Evolutionary conservation across 495 filamentous ascomycete genomes (phyloP).

Genomic region (Aspergillus heteromorphus): DNA sequence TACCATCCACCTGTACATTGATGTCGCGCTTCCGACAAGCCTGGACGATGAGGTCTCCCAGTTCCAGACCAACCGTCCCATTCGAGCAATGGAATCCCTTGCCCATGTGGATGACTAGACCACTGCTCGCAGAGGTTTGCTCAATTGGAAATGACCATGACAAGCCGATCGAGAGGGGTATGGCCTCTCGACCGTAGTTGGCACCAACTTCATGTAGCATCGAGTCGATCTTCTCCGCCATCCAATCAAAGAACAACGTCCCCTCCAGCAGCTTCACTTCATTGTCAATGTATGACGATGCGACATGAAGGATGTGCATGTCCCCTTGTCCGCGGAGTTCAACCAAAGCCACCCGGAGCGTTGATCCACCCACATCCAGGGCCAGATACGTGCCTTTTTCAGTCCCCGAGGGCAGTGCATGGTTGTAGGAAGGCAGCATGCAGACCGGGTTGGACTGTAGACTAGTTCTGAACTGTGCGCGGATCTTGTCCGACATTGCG

Average conservation of each 20-base stretch:
- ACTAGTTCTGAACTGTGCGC: conserved; percentile 51
- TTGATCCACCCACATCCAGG: conserved; percentile 64
- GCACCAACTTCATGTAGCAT: conserved; percentile 39
- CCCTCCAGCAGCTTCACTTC: conserved; percentile 48
- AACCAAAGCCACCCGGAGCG: conserved; percentile 58
- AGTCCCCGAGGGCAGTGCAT: conserved; percentile 54
- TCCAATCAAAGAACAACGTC: conserved; percentile 62
- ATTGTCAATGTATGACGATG: conserved; percentile 50
- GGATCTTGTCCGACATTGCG: conserved; percentile 53
- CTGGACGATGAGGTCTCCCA: conserved; percentile 52
- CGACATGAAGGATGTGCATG: conserved; percentile 47
- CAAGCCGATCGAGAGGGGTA: conserved; percentile 52
- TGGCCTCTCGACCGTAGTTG: conserved; percentile 31
- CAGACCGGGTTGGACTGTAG: conserved; percentile 50
- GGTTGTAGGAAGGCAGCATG: conserved; percentile 65
- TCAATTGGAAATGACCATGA: conserved; percentile 69
- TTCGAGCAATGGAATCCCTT: conserved; percentile 60
- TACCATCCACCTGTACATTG: conserved; percentile 58
- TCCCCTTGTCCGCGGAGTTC: conserved; percentile 48
- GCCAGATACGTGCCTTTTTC: conserved; percentile 58
- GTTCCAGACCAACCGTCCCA: conserved; percentile 51
- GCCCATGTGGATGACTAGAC: conserved; percentile 58
- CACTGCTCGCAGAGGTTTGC: conserved; percentile 55
- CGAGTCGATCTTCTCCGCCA: conserved; percentile 57
- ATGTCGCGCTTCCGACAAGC: conserved; percentile 49